Evolutionary conservation across 2,329 filamentous ascomycete species (phyloP), one percentile per base, ranked within the genome.

Genomic region (Nigrospora oryzae): DNA sequence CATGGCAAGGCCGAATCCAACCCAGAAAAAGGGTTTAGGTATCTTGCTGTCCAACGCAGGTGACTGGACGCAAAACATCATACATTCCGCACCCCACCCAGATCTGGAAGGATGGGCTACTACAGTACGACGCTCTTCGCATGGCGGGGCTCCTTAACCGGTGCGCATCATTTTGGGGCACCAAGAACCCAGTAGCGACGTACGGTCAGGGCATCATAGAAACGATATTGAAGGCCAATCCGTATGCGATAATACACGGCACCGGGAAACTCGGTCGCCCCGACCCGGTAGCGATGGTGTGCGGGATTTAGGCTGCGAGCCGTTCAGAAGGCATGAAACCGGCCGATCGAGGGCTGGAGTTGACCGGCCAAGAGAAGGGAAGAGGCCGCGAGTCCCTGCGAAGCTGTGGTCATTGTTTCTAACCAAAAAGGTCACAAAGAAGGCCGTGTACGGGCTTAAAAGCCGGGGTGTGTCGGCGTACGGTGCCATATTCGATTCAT

Each of bases 31-130:
- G 45, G 69, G 67, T 15, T 82, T 79, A 61, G 78, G 74, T 1
- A 64, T 76, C 28, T 61, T 84, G 28, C 68, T 84, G 30, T 81
- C 77, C 42, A 75, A 75, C 45, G 79, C 78, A 11, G 81, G 81
- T 8, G 80, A 84, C 62, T 85, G 81, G 80, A 84, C 81, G 0
- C 59, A 63, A 2, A 63, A 65, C 34, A 67, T 74, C 40, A 83
- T 84, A 60, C 60, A 67, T 33, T 61, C 69, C 35, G 75, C 75
- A 10, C 77, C n/a, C 78, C 1, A 68, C 64, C 1, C 60, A 70
- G 40, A 63, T 84, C 35, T 84, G 75, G 74, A 72, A 75, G 42
- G 72, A 77, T n/a, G 79, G 79, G 2, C 68, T 77, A 1, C 77
- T 79, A 4, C 68, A 73, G 10, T 73, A 69, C 45, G 79, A 79